Base-by-base conservation (phyloP, 1,284 basidiomycete genomes). In the Wallemia ichthyophaga region DNA sequence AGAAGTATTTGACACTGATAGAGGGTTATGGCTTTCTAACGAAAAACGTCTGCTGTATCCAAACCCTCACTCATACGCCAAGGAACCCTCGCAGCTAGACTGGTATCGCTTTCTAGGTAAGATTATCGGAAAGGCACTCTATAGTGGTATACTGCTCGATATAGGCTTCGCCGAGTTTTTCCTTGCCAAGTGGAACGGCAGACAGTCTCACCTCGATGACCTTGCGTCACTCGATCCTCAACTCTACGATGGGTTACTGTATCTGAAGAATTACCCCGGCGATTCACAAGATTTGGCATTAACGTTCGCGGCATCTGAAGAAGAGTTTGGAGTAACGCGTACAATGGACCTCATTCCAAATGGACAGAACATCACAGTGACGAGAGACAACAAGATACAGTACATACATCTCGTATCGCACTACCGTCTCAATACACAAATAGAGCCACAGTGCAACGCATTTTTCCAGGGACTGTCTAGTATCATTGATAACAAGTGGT, bases 91-190 rank as follows among this genome's bases (percentile, higher is more conserved):
- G 66, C 89, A 81, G 67, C 72, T 94, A 58, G 78, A 78, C 56
- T 99, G 94, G 94, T 98, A 89, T 69, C 76, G 81, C 1, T 98
- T 96, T 70, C 81, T 96, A 61, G 92, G 94, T 0, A 75, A 86
- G 0, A 83, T 98, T 25, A 73, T 96, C 0, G 92, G 91, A 11
- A 96, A 96, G 68, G 92, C 92, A 0, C 75, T 98, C 65, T 98
- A 98, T 67, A 87, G 96, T 60, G 89, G 91, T 1, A 96, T 98
- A 58, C 74, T 99, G 5, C 81, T 94, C n/a, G 88, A 96, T 64
- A 85, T 92, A 2, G 83, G 83, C 1, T 96, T 98, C 70, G 89
- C 94, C 0, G 80, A 81, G 7, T 99, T 98, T 73, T 98, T 98
- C 76, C 74, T 92, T 32, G 79, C 82, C 15, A 70, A 70, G 64